These are phyloP conservation scores for Chytridium lagenaria DNA, from an alignment of 371 early-diverging fungal species.

Conservation along the genomic window DNA sequence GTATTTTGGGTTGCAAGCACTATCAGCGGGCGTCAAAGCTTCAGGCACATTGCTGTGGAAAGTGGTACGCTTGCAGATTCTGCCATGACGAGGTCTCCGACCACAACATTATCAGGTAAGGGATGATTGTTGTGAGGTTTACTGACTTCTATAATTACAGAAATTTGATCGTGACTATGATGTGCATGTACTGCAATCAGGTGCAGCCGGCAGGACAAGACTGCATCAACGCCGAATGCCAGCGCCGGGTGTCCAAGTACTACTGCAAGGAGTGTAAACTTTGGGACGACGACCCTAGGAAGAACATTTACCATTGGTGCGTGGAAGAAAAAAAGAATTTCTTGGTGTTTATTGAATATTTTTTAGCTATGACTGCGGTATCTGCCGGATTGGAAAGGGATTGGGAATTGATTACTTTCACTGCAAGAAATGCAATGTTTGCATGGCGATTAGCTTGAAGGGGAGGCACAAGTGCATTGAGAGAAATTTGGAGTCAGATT, in stretches of 20 bases:
- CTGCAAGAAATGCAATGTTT: constrained; percentile 93
- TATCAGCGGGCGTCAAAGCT: constrained; percentile 90
- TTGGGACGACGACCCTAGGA: constrained; percentile 86
- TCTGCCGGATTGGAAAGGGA: constrained; percentile 91
- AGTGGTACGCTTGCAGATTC: constrained; percentile 91
- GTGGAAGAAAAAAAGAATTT: neutral
- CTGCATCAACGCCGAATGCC: constrained; percentile 74
- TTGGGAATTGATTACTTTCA: constrained; percentile 87
- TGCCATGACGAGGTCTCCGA: constrained; percentile 93
- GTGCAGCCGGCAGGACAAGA: constrained; percentile 82
- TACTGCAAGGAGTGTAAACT: constrained; percentile 94
- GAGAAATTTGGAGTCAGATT: constrained; percentile 88
- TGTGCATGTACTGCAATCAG: constrained; percentile 89
- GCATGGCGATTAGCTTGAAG: constrained; percentile 78
- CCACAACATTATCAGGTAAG: constrained; percentile 86
- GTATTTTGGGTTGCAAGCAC: constrained; percentile 88
- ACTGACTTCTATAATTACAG: constrained; percentile 23
- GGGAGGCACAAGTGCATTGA: constrained; percentile 95
- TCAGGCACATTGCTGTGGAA: constrained; percentile 91
- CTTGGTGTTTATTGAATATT: constrained; percentile 57
- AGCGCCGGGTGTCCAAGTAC: constrained; percentile 72
- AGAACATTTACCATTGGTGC: constrained; percentile 82
- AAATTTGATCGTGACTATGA: constrained; percentile 81
- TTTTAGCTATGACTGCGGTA: constrained; percentile 79
- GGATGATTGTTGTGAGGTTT: neutral